These are phyloP conservation scores for Clonostachys solani DNA, from an alignment of 2,329 filamentous ascomycete genomes.

Conservation along the genomic window DNA sequence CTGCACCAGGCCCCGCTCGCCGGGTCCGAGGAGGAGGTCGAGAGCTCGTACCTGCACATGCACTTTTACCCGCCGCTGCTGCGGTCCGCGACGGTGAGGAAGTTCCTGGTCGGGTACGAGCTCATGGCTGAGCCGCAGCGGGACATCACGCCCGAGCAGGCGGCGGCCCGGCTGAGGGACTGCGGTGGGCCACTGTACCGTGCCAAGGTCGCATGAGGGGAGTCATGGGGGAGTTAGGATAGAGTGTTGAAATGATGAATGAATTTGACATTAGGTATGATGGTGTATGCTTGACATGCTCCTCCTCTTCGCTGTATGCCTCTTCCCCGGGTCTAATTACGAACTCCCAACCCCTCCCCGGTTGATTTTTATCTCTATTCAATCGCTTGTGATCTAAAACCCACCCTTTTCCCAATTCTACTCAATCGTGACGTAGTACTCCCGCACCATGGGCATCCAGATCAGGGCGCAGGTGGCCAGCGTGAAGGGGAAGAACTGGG, in stretches of 20 bases:
- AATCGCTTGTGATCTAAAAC: no score
- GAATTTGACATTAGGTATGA: no score
- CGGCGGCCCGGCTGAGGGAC: slow-evolving; percentile 69
- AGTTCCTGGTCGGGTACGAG: slow-evolving; percentile 96
- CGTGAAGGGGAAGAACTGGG: slow-evolving; percentile 51
- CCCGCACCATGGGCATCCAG: slow-evolving; percentile 66
- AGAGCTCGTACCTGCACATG: slow-evolving; percentile 88
- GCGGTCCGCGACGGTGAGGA: slow-evolving; percentile 87
- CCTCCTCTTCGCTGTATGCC: no score
- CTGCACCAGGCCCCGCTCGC: slow-evolving; percentile 91
- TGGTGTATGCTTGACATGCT: no score
- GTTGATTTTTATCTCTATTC: no score
- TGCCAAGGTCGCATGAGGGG: slow-evolving; percentile 35
- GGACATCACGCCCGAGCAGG: slow-evolving; percentile 96
- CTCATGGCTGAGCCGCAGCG: slow-evolving; percentile 96
- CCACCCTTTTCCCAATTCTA: no score
- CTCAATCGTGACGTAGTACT: slow-evolving; percentile 54
- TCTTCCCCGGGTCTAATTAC: no score
- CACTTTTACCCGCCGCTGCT: slow-evolving; percentile 96
- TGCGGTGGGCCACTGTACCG: slow-evolving; percentile 84
- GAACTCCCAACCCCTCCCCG: no score
- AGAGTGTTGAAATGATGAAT: no score
- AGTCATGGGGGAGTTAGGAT: not conserved
- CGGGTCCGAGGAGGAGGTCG: slow-evolving; percentile 76
- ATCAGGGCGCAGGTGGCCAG: slow-evolving; percentile 45